Evolutionary conservation across 2,329 filamentous ascomycete genomes (phyloP), one percentile per base, ranked within the genome.

Genomic region (Alternaria infectoria): DNA sequence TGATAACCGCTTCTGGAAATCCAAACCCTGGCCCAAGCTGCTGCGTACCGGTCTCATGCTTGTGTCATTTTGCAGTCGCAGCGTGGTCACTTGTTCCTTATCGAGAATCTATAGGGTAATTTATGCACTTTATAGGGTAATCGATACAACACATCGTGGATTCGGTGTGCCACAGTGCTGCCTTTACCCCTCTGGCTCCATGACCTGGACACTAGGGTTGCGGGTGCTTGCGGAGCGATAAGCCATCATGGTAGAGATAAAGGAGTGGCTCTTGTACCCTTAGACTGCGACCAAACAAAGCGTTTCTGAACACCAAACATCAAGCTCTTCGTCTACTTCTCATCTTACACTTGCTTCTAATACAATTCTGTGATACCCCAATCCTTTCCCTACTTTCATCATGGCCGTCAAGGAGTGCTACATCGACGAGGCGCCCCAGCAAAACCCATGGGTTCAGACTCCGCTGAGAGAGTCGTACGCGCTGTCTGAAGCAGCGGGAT

Each of bases 401-500:
- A 79, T 78, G 76, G 69, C 70, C 6, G 66, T 74, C 57, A 71
- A 71, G 21, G 64, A 72, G 28, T 67, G 58, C 54, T 63, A 71
- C 40, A 54, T 65, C 55, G 57, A 69, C 7, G 68, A 73, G 36
- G 63, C 67, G 45, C 62, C 73, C 58, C 71, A 75, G 55, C 62
- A 69, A 50, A 75, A 69, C 63, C 77, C 91, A 59, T 93, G 90
- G 90, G 86, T 88, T 64, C 83, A 90, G 76, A 94, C 92, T 17
- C 91, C 92, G 25, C 85, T 92, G 64, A 84, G 92, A 62, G 86
- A 89, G 73, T 93, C 89, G 4, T 83, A 85, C 54, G 82, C 87
- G 13, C 84, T 94, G 40, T 93, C 91, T 46, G 86, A 88, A 67
- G 85, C 86, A 66, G 90, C 90, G 69, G 91, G 91, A 79, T 94